These are phyloP conservation scores for Alternaria triticimaculans DNA, from an alignment of 2,329 filamentous ascomycete species.

Conservation along the genomic window DNA sequence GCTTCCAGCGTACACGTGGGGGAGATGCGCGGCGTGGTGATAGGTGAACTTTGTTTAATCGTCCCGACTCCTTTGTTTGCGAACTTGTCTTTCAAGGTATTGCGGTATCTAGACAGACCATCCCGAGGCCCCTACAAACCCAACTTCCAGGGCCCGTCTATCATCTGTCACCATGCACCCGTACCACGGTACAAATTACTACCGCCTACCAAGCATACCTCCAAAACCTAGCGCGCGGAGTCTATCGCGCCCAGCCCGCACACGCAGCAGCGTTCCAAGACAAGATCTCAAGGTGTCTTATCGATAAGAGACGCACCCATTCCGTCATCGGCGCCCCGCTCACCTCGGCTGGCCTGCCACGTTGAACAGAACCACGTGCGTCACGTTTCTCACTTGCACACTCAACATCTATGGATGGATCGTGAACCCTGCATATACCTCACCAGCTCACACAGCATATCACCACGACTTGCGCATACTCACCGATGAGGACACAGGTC, in stretches of 20 bases:
- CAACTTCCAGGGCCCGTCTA: background rate
- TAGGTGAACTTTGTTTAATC: background rate
- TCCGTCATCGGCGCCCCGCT: background rate
- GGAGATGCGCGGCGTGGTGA: slow-evolving; percentile 12
- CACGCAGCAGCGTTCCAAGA: background rate
- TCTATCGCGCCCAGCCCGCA: background rate
- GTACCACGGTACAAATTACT: background rate
- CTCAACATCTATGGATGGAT: background rate
- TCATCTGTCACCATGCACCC: background rate
- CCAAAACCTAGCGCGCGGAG: background rate
- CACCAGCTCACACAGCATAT: background rate
- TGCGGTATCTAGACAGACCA: background rate
- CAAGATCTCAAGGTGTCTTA: background rate
- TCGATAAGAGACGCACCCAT: background rate
- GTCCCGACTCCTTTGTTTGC: background rate
- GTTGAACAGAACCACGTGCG: background rate
- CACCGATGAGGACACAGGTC: background rate
- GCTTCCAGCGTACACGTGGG: slow-evolving; percentile 20
- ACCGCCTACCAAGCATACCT: background rate
- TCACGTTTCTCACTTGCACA: background rate
- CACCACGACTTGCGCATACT: background rate
- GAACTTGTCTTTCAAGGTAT: background rate
- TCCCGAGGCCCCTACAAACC: background rate
- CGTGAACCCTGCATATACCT: background rate
- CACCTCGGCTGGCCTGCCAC: background rate